Conservation (phyloP, 129 eudicot species). For the Lonicera japonica region DNA sequence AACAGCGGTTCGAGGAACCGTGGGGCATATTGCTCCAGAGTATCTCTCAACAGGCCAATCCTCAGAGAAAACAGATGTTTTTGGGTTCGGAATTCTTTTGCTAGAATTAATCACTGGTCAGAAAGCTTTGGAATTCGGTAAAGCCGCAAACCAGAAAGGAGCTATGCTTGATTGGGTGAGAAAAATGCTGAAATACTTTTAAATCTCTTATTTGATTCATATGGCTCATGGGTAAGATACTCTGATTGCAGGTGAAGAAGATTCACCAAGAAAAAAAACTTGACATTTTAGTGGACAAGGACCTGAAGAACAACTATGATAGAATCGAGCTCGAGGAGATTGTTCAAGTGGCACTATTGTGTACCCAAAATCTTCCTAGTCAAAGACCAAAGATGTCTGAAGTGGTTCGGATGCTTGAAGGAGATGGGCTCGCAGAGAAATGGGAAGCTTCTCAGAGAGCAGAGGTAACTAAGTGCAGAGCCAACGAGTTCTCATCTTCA, state of each 20-base stretch:
- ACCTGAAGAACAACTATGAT: slow-evolving; percentile 53
- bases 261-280: slow-evolving; percentile 83
- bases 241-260: slow-evolving; percentile 51
- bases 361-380: slow-evolving; percentile 63
- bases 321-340: slow-evolving; percentile 76
- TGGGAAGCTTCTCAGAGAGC: slow-evolving; percentile 93
- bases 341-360: slow-evolving; percentile 77
- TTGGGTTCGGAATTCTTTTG: slow-evolving; percentile 88
- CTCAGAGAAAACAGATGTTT: slow-evolving; percentile 94
- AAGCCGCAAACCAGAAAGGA: slow-evolving; percentile 93
- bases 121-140: slow-evolving; percentile 80
- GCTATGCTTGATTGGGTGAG: slow-evolving; percentile 92
- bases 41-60: slow-evolving; percentile 95
- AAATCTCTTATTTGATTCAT: no score
- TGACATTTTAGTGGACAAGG: slow-evolving; percentile 82
- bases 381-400: slow-evolving; percentile 96
- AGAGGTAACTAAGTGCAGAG: slow-evolving; percentile 54
- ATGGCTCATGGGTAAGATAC: neutral
- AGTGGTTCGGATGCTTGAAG: slow-evolving; percentile 95
- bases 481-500: slow-evolving; percentile 76
- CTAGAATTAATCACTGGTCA: slow-evolving; percentile 85
- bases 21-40: slow-evolving; percentile 98
- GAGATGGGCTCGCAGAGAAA: slow-evolving; percentile 94
- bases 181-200: neutral
- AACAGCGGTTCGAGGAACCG: slow-evolving; percentile 93